Conservation (phyloP, 305 asterid genomes). For the Fraxinus velutina region DNA sequence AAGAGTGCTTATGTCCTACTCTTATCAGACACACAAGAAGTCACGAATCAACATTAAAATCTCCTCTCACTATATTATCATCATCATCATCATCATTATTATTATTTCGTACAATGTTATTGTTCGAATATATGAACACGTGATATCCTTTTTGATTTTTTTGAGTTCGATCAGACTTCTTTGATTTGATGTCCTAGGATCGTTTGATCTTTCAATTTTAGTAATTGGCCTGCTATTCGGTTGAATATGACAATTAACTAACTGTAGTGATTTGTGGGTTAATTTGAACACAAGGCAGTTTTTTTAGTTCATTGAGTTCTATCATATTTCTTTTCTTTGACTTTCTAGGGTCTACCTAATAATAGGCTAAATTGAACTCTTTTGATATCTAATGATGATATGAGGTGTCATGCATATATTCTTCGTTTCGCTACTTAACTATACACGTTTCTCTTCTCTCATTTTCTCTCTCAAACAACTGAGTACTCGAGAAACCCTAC, state of each 20-base stretch:
- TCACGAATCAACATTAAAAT: conserved; percentile 9
- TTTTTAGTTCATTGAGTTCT: not conserved
- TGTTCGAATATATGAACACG: too few species aligned
- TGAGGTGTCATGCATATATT: not conserved
- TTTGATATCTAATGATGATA: not conserved
- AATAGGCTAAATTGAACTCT: not conserved
- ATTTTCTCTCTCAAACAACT: too few species aligned
- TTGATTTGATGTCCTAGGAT: not conserved
- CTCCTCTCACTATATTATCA: not conserved
- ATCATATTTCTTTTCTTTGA: not conserved
- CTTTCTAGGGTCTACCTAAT: not conserved
- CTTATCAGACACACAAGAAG: conserved; percentile 12
- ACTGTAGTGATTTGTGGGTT: not conserved
- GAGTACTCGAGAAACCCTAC: too few species aligned
- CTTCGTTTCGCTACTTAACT: too few species aligned
- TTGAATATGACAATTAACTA: not conserved
- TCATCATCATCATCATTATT: too few species aligned
- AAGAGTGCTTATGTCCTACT: conserved; percentile 20
- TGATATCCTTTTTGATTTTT: too few species aligned
- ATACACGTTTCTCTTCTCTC: not conserved
- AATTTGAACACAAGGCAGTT: not conserved
- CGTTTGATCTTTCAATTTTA: too few species aligned
- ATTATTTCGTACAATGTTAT: too few species aligned
- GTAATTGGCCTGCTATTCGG: not conserved
- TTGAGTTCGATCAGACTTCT: not conserved